Evolutionary conservation across 1,139 yeast genomes (phyloP), one percentile per base, ranked within the genome.

Genomic region (Debaryomycetaceae sp.): DNA sequence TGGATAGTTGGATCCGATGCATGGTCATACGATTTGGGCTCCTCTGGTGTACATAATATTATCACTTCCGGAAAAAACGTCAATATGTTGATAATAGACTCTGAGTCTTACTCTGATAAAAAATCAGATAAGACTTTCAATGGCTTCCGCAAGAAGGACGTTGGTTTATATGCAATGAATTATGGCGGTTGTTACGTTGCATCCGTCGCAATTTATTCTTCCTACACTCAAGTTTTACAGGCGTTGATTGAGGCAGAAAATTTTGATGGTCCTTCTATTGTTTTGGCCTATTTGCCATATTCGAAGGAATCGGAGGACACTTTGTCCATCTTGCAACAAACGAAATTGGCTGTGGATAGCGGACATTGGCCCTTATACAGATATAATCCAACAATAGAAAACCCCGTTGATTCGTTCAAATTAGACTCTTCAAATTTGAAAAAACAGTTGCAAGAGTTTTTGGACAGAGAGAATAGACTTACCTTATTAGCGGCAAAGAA

Each of bases 291-390:
- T 63, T 75, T 91, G 55, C 98, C 99, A 36, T 83, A 85, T 63
- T 63, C 72, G 42, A 66, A 75, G 27, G 95, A 87, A 59, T 66
- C 69, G 39, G 89, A 85, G 54, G 78, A 83, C 54, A 84, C 96
- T 39, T 72, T 91, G 53, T 78, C 82, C 23, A 82, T 90, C 40
- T 75, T 91, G 53, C 84, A 87, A 64, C 95, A 88, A 63, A 90
- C 98, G 38, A 93, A 91, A 66, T 74, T 71, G 52, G 95, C 97
- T 22, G 96, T 91, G 42, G 97, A 89, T 58, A 75, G 91, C 39
- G 99, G 99, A 14, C 85, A 85, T 70, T 90, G 97, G 96, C 99
- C 99, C 42, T 77, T 91, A 51, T 91, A 91, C 71, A 78, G 97
- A 63, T 91, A 78, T 68, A 78, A 88, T 56, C 97, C 97, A 45